These are phyloP conservation scores for Plasmodium gallinaceum DNA, from an alignment of 169 alveolate species.

Conservation along the genomic window DNA sequence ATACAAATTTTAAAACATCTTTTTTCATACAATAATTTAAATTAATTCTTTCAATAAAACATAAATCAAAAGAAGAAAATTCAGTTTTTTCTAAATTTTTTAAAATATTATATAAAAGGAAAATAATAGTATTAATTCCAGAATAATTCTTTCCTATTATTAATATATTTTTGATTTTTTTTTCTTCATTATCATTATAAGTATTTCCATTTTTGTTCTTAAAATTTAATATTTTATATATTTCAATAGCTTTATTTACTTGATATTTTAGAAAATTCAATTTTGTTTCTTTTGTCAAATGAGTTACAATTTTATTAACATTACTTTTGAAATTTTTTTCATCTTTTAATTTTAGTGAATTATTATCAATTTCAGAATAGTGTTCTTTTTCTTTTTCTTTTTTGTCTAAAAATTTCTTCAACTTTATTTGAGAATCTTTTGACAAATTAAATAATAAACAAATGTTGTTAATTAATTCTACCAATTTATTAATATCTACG, in stretches of 20 bases:
- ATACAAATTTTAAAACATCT: conserved; percentile 13
- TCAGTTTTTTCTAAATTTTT: background rate
- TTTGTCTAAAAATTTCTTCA: conserved; percentile 14
- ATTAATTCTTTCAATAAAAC: conserved; percentile 21
- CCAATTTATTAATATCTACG: background rate
- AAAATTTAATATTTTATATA: conserved; percentile 14
- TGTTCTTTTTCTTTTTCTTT: conserved; percentile 30
- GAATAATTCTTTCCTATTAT: conserved; percentile 40
- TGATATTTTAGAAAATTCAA: conserved; percentile 44
- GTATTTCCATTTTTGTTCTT: background rate
- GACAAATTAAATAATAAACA: conserved; percentile 22
- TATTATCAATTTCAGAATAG: background rate
- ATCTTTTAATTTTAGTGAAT: background rate
- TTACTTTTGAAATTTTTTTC: conserved; percentile 12
- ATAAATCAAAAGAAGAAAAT: background rate
- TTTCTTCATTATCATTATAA: background rate
- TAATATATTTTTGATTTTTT: conserved; percentile 19
- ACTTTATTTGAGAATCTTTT: conserved; percentile 3
- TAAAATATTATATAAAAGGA: conserved; percentile 6
- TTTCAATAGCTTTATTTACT: conserved; percentile 22
- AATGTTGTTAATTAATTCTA: conserved; percentile 12
- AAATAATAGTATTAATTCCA: conserved; percentile 31
- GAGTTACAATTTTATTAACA: background rate
- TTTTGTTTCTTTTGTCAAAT: conserved; percentile 19
- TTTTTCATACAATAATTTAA: conserved; percentile 11